phyloP scores from a whole-genome alignment of 129 eudicot species.

The Chrysanthemum makinoi region DNA sequence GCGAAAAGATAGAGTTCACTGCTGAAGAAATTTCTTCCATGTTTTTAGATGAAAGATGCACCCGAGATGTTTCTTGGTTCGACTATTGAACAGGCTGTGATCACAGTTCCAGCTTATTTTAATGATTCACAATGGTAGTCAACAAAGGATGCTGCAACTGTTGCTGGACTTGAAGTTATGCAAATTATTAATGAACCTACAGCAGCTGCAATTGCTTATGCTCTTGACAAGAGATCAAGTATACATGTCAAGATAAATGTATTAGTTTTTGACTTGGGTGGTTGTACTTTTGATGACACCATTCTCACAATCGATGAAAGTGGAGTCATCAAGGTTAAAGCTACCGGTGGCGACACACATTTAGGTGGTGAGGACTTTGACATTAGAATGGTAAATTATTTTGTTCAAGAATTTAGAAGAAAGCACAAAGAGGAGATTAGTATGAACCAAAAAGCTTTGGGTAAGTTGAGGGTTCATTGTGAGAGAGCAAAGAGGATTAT shows the following conservation, averaged over 20 bases:
- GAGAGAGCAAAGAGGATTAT: conserved; percentile 29
- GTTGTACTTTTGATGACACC: conserved; percentile 38
- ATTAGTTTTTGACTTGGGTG: conserved; percentile 29
- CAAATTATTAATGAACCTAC: conserved; percentile 36
- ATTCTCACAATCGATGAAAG: conserved; percentile 22
- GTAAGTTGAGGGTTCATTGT: conserved; percentile 31
- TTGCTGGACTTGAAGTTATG: conserved; percentile 39
- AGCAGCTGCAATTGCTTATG: conserved; percentile 32
- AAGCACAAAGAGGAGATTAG: conserved; percentile 26
- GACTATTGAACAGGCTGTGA: conserved; percentile 34
- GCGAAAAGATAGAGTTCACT: conserved; percentile 16
- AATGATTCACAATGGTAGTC: conserved; percentile 43
- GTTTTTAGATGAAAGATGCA: conserved; percentile 36
- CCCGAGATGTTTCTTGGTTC: conserved; percentile 40
- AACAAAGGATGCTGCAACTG: conserved; percentile 43
- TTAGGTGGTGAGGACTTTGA: conserved; percentile 34
- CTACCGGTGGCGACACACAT: conserved; percentile 35
- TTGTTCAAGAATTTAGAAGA: conserved; percentile 19
- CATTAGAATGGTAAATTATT: conserved; percentile 25
- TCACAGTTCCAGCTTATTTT: conserved; percentile 44
- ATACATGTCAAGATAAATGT: conserved; percentile 29
- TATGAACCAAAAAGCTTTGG: conserved; percentile 24
- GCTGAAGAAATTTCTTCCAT: conserved; percentile 47
- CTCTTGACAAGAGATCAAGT: conserved; percentile 24
- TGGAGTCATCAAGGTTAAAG: conserved; percentile 28